These are phyloP conservation scores for Akebia trifoliata DNA, from an alignment of 164 flowering plant genomes.

Conservation along the genomic window DNA sequence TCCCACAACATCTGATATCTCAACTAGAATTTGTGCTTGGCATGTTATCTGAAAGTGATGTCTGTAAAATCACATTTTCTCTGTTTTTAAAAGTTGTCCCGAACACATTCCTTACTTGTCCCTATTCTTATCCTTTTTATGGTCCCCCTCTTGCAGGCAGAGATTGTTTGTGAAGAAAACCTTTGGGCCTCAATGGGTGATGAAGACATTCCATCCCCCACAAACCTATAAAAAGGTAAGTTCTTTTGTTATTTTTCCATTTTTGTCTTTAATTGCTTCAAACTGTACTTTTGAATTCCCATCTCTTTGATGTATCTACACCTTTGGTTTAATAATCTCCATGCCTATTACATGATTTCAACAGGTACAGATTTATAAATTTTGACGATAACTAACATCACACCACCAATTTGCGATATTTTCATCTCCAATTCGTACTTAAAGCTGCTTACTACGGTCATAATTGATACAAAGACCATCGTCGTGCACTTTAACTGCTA, in stretches of 20 bases:
- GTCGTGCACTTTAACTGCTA: not conserved
- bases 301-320: not conserved
- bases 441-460: not conserved
- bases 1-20: not conserved
- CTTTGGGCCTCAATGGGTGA: conserved; percentile 9
- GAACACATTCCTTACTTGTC: conserved; percentile 7
- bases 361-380: not conserved
- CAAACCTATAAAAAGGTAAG: conserved; percentile 11
- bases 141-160: conserved; percentile 16
- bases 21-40: conserved; percentile 11
- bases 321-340: conserved; percentile 1
- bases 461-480: not conserved
- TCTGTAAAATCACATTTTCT: conserved; percentile 9
- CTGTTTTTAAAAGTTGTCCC: conserved; percentile 12
- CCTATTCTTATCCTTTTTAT: conserved; percentile 9
- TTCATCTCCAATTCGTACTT: conserved; percentile 1
- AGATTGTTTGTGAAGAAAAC: conserved; percentile 8
- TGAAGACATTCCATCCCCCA: conserved; percentile 12
- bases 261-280: conserved; percentile 4
- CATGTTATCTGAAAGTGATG: conserved; percentile 13
- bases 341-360: not conserved
- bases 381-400: not conserved
- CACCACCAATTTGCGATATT: not conserved
- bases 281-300: not conserved
- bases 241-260: not conserved